A percentile compares a stretch with the other conserved stretches of the same genome.
These are phyloP conservation scores for Cordyceps javanica DNA, from an alignment of 2,329 filamentous ascomycete genomes.

Conservation along the genomic window DNA sequence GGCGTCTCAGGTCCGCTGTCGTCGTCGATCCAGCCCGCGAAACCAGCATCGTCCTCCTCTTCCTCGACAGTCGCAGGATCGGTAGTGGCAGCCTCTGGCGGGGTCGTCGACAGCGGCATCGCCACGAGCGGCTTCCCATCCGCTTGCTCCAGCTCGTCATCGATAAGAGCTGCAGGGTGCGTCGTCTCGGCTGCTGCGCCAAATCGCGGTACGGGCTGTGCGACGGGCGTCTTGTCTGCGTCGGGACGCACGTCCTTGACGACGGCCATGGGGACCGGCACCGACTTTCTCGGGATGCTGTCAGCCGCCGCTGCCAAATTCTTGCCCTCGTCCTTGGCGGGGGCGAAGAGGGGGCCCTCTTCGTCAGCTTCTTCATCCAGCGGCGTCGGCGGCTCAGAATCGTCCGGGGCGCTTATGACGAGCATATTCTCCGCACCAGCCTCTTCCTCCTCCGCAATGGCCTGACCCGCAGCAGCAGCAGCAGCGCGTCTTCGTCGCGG, in stretches of 20 bases:
- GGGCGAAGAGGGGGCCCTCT: background rate
- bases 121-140: constrained; percentile 10
- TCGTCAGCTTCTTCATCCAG: constrained; percentile 19
- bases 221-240: background rate
- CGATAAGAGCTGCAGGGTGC: background rate
- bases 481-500: constrained; percentile 29
- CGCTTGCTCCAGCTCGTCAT: background rate
- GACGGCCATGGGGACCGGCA: background rate
- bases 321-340: background rate
- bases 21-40: constrained; percentile 25
- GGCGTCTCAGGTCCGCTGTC: background rate
- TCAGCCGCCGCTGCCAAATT: background rate
- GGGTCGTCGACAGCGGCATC: constrained; percentile 12
- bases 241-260: background rate
- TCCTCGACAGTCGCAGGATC: constrained; percentile 8
- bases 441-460: constrained; percentile 26
- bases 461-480: constrained; percentile 28
- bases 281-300: constrained; percentile 1
- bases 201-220: background rate
- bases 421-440: constrained; percentile 47
- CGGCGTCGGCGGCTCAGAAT: constrained; percentile 54
- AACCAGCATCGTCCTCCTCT: constrained; percentile 23
- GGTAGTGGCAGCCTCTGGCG: too few species aligned
- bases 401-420: constrained; percentile 58
- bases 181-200: background rate